Percentiles rank a stretch among this genome's conserved stretches.
phyloP scores from a whole-genome alignment of 257 asterid genomes.

The Marsdenia floribunda region DNA sequence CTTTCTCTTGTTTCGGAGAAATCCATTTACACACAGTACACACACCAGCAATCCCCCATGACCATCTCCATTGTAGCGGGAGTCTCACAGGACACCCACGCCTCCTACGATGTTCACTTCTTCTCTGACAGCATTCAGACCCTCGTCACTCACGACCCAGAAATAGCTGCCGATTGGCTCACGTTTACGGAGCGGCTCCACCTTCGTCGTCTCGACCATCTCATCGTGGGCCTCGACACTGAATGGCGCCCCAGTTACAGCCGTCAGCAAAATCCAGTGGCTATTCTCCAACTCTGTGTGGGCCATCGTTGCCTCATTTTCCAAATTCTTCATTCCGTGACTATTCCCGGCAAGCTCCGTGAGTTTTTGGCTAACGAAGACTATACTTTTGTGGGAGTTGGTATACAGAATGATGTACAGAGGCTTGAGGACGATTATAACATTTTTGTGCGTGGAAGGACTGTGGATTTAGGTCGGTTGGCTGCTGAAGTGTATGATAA shows the following conservation, averaged over 20 bases:
- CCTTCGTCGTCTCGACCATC: slow-evolving; percentile 16
- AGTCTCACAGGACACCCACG: slow-evolving; percentile 18
- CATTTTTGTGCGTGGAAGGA: slow-evolving; percentile 10
- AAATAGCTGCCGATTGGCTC: slow-evolving; percentile 15
- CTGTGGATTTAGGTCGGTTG: slow-evolving; percentile 22
- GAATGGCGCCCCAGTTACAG: slow-evolving; percentile 35
- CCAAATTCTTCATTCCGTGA: slow-evolving; percentile 21
- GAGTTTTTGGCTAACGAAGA: slow-evolving; percentile 11
- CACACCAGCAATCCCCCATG: slow-evolving; percentile 8
- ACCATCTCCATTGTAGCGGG: slow-evolving; percentile 17
- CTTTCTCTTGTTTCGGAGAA: not conserved
- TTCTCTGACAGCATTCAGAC: not conserved
- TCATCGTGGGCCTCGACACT: slow-evolving; percentile 34
- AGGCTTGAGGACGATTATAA: slow-evolving; percentile 25
- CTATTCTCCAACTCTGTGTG: slow-evolving; percentile 36
- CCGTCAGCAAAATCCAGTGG: slow-evolving; percentile 24
- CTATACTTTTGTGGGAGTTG: slow-evolving; percentile 16
- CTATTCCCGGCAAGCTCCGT: slow-evolving; percentile 2
- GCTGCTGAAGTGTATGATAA: slow-evolving; percentile 15
- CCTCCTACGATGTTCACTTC: slow-evolving; percentile 23
- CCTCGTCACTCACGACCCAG: slow-evolving; percentile 6
- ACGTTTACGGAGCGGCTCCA: slow-evolving; percentile 13
- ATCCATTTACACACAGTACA: not conserved
- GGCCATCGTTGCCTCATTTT: slow-evolving; percentile 35
- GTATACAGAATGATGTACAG: slow-evolving; percentile 4